Conservation (phyloP, 805 yeast genomes). For the Yarrowia sp. region DNA sequence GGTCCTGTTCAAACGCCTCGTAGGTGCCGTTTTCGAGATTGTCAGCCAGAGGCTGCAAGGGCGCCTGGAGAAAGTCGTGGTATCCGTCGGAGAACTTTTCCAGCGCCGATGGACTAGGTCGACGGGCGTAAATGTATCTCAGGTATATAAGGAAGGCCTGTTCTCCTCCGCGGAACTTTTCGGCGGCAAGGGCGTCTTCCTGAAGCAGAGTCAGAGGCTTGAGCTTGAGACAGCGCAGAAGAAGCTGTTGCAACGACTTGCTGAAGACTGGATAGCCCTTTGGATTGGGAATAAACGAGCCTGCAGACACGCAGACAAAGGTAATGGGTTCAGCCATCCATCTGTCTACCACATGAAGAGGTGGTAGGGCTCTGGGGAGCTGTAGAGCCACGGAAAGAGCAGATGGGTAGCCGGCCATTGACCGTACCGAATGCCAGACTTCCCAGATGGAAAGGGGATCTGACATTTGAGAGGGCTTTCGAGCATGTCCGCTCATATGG, state of each 20-base stretch:
- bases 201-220: slow-evolving; percentile 49
- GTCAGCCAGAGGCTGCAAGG: slow-evolving; percentile 67
- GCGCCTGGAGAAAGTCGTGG: slow-evolving; percentile 51
- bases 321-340: slow-evolving; percentile 70
- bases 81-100: slow-evolving; percentile 40
- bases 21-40: slow-evolving; percentile 60
- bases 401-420: slow-evolving; percentile 50
- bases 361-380: slow-evolving; percentile 59
- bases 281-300: slow-evolving; percentile 56
- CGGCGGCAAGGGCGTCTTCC: slow-evolving; percentile 34
- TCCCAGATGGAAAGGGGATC: slow-evolving; percentile 62
- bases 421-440: slow-evolving; percentile 64
- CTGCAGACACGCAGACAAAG: slow-evolving; percentile 52
- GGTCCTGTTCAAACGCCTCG: slow-evolving; percentile 67
- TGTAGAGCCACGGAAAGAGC: slow-evolving; percentile 70
- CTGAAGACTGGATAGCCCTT: slow-evolving; percentile 63
- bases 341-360: slow-evolving; percentile 49
- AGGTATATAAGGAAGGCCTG: slow-evolving; percentile 31
- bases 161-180: slow-evolving; percentile 32
- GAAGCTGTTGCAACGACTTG: slow-evolving; percentile 51
- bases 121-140: slow-evolving; percentile 30
- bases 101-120: slow-evolving; percentile 35
- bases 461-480: slow-evolving; percentile 33
- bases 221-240: slow-evolving; percentile 46
- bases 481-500: slow-evolving; percentile 6